Percentiles rank a stretch among this genome's conserved stretches.
Conservation (phyloP, 306 rosid species). For the Castanospermum australe region DNA sequence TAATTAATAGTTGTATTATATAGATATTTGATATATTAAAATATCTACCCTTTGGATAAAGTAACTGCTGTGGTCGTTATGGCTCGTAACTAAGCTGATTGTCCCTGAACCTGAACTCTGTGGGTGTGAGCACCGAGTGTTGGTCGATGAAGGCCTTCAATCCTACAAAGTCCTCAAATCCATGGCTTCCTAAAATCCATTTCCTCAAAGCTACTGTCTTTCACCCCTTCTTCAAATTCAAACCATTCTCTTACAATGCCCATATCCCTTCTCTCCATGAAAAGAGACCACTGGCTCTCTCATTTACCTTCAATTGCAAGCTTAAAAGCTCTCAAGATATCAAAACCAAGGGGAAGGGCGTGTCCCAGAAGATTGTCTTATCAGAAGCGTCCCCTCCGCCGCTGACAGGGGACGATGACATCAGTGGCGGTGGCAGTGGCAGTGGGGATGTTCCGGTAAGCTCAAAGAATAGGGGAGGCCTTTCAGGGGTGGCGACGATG, state of each 20-base stretch:
- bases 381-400: constrained; percentile 76
- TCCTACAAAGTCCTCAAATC: constrained; percentile 36
- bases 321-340: constrained; percentile 54
- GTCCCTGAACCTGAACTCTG: neutral
- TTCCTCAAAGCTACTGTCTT: constrained; percentile 41
- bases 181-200: constrained; percentile 42
- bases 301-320: constrained; percentile 44
- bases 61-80: constrained; percentile 56
- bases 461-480: constrained; percentile 37
- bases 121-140: neutral
- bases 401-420: constrained; percentile 37
- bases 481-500: constrained; percentile 42
- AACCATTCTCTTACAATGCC: constrained; percentile 18
- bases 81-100: neutral
- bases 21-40: neutral
- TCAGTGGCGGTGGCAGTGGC: constrained; percentile 11
- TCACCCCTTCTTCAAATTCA: constrained; percentile 40
- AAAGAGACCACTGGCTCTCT: constrained; percentile 17
- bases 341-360: constrained; percentile 34
- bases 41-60: constrained; percentile 49
- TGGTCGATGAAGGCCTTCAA: constrained; percentile 48
- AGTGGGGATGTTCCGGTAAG: constrained; percentile 34
- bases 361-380: constrained; percentile 63
- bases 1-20: no score
- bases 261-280: constrained; percentile 1